Percentiles rank a stretch among this genome's conserved stretches.
phyloP scores from a whole-genome alignment of 768 basidiomycete genomes.

The Lentinula sp. region DNA sequence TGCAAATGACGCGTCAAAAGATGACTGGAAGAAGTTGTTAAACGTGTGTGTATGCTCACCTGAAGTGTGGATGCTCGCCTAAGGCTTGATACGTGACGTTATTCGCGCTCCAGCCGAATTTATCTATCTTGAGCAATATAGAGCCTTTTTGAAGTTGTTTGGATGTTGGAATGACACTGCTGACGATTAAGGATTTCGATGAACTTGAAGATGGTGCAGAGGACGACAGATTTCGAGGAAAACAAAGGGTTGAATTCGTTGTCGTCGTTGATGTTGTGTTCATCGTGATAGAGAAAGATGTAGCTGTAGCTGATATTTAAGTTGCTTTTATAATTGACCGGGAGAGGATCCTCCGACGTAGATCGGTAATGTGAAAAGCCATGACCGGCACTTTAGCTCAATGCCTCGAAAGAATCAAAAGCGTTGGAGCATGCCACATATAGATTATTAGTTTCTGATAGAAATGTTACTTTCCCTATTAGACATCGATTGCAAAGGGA shows the following conservation, averaged over 20 bases:
- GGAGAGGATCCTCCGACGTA: not conserved
- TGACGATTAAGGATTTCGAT: constrained; percentile 18
- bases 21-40: not conserved
- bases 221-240: not conserved
- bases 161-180: constrained; percentile 12
- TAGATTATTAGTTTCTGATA: too few relatives aligned
- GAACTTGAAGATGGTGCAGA: not conserved
- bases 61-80: constrained; percentile 43
- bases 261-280: not conserved
- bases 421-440: too few relatives aligned
- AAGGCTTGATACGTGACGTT: constrained; percentile 64
- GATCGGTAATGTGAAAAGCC: not conserved
- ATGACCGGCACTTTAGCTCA: not conserved
- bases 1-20: not conserved
- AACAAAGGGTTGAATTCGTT: not conserved
- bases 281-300: not conserved
- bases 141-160: constrained; percentile 31
- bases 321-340: not conserved
- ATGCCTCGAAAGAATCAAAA: too few relatives aligned
- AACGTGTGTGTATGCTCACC: constrained; percentile 20
- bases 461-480: too few relatives aligned
- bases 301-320: not conserved
- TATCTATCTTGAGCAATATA: constrained; percentile 52
- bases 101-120: constrained; percentile 69
- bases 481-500: too few relatives aligned